Conservation (phyloP, 2,329 filamentous ascomycete species). For the Lachnellula suecica region DNA sequence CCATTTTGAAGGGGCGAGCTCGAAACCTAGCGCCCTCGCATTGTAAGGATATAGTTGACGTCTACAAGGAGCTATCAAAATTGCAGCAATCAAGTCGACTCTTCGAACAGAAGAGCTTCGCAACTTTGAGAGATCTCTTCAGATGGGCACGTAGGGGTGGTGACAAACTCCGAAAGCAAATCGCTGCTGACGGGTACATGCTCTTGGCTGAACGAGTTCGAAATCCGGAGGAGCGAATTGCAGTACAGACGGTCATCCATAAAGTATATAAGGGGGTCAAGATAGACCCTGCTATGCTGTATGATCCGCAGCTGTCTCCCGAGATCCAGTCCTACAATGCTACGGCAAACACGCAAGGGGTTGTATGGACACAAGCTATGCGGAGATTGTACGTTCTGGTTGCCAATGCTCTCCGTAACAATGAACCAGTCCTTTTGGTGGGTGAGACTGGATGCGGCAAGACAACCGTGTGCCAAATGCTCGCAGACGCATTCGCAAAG, state of each 20-base stretch:
- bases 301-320: conserved; percentile 58
- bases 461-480: conserved; percentile 90
- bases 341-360: conserved; percentile 54
- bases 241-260: conserved; percentile 87
- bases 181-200: conserved; percentile 94
- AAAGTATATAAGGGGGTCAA: conserved; percentile 84
- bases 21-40: conserved; percentile 86
- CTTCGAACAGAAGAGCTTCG: conserved; percentile 97
- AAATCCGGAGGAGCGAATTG: conserved; percentile 80
- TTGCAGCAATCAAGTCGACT: conserved; percentile 86
- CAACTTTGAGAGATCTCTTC: conserved; percentile 92
- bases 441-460: conserved; percentile 98
- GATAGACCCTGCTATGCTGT: conserved; percentile 73
- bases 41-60: conserved; percentile 84
- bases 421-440: conserved; percentile 90
- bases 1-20: conserved; percentile 85
- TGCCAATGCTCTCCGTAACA: conserved; percentile 80
- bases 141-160: conserved; percentile 87
- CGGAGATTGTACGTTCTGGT: conserved; percentile 86
- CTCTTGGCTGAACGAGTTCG: conserved; percentile 90
- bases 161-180: conserved; percentile 81
- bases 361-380: conserved; percentile 97
- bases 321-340: conserved; percentile 51
- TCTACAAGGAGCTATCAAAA: conserved; percentile 89
- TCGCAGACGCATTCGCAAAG: conserved; percentile 77